These are phyloP conservation scores for Rhodamnia rubescens DNA, from an alignment of 345 rosid species.

Conservation along the genomic window DNA sequence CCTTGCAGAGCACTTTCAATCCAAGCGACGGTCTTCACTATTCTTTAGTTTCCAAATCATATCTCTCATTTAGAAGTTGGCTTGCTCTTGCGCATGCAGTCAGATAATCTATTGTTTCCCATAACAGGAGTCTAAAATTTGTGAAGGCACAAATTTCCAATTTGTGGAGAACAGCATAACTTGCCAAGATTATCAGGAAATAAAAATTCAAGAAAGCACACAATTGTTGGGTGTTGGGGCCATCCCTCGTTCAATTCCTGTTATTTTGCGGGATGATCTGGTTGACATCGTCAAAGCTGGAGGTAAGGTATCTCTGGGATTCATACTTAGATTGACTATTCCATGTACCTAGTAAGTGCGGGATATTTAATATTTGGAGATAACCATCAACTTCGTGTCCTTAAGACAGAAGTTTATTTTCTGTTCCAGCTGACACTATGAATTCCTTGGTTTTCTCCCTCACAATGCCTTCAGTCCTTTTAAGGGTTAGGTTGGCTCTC, in stretches of 20 bases:
- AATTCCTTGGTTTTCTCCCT: background rate
- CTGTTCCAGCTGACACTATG: background rate
- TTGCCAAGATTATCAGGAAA: constrained; percentile 90
- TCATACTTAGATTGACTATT: background rate
- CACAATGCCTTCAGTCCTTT: background rate
- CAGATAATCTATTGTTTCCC: background rate
- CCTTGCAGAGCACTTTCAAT: background rate
- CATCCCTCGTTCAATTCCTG: constrained; percentile 80
- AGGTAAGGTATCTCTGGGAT: constrained; percentile 30
- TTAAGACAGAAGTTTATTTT: background rate
- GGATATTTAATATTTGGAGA: background rate
- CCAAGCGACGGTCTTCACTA: background rate
- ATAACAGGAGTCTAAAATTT: constrained; percentile 52
- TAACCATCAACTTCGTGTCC: background rate
- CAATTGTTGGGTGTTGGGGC: constrained; percentile 90
- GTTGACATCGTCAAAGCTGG: constrained; percentile 95
- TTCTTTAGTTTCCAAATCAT: background rate
- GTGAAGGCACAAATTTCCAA: constrained; percentile 74
- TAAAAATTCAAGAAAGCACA: constrained; percentile 90
- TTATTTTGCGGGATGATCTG: constrained; percentile 80
- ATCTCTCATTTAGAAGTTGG: background rate
- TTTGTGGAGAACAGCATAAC: constrained; percentile 50
- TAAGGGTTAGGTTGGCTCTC: background rate
- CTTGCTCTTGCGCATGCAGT: background rate
- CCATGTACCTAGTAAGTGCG: background rate